Evolutionary conservation across 2,329 filamentous ascomycete species (phyloP).

Genomic region (Monosporascus sp.): DNA sequence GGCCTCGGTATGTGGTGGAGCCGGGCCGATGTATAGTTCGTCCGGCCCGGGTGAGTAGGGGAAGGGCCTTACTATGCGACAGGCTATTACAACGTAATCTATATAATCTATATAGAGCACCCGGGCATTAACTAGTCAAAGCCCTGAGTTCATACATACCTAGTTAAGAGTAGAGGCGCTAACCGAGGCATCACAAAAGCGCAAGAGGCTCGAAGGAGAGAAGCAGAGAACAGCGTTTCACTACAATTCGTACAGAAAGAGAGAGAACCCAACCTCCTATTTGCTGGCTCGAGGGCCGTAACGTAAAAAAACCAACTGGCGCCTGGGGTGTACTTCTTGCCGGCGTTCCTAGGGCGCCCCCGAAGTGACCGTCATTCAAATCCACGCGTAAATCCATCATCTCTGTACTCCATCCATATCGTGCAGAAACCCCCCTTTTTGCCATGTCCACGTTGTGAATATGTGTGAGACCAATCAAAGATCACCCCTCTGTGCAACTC

Average conservation of each 20-base stretch:
- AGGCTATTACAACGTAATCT: too few species aligned
- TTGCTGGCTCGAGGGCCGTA: background rate
- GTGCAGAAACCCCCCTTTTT: background rate
- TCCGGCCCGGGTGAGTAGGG: too few species aligned
- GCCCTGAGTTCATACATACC: too few species aligned
- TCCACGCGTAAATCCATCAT: background rate
- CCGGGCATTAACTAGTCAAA: too few species aligned
- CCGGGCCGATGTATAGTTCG: too few species aligned
- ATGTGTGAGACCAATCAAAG: too few species aligned
- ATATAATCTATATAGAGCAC: too few species aligned
- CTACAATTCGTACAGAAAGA: background rate
- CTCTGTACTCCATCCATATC: background rate
- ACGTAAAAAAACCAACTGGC: background rate
- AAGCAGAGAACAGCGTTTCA: background rate
- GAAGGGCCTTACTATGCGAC: too few species aligned
- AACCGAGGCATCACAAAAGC: too few species aligned
- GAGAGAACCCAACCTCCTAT: background rate
- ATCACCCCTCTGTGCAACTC: background rate
- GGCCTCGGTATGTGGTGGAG: too few species aligned
- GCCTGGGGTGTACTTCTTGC: background rate
- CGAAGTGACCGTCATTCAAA: background rate
- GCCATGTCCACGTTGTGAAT: too few species aligned
- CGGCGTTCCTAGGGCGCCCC: background rate
- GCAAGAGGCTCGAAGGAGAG: background rate
- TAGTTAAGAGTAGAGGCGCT: too few species aligned